Conservation (phyloP, 2,329 filamentous ascomycete genomes). For the Verticillium nubilum region DNA sequence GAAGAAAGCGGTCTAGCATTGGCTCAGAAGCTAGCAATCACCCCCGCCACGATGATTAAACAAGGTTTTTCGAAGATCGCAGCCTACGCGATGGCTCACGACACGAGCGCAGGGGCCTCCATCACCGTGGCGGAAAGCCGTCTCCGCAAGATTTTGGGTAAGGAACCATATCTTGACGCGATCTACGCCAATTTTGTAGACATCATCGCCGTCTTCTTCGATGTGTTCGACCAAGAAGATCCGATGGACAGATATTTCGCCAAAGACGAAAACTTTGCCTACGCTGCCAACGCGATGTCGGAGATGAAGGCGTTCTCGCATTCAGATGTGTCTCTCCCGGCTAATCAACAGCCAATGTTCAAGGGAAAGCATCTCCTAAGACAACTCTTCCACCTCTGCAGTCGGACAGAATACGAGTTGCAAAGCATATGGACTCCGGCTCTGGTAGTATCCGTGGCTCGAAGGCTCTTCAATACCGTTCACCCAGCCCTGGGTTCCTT, state of each 20-base stretch:
- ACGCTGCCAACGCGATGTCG: conserved; percentile 58
- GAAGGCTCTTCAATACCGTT: conserved; percentile 74
- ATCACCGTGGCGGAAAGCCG: conserved; percentile 57
- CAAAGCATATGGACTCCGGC: conserved; percentile 69
- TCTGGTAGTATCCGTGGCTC: conserved; percentile 66
- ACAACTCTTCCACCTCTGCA: conserved; percentile 74
- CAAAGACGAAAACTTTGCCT: conserved; percentile 50
- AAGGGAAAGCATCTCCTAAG: conserved; percentile 69
- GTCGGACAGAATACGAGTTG: conserved; percentile 60
- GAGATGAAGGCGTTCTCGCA: conserved; percentile 65
- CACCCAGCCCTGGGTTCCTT: conserved; percentile 79
- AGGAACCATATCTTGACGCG: conserved; percentile 55
- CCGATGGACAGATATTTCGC: conserved; percentile 63
- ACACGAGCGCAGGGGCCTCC: conserved; percentile 47
- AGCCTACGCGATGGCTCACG: conserved; percentile 79
- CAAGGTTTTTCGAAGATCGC: conserved; percentile 71
- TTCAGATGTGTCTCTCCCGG: conserved; percentile 60
- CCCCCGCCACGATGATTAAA: conserved; percentile 54
- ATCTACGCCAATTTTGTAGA: conserved; percentile 68
- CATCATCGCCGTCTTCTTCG: conserved; percentile 71
- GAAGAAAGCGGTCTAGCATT: conserved; percentile 58
- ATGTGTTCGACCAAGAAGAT: conserved; percentile 72
- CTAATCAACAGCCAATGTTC: conserved; percentile 84
- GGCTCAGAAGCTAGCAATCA: conserved; percentile 47
- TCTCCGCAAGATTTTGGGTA: conserved; percentile 65